Evolutionary conservation across 306 rosid genomes (phyloP).

Genomic region (Herpetospermum pedunculosum): DNA sequence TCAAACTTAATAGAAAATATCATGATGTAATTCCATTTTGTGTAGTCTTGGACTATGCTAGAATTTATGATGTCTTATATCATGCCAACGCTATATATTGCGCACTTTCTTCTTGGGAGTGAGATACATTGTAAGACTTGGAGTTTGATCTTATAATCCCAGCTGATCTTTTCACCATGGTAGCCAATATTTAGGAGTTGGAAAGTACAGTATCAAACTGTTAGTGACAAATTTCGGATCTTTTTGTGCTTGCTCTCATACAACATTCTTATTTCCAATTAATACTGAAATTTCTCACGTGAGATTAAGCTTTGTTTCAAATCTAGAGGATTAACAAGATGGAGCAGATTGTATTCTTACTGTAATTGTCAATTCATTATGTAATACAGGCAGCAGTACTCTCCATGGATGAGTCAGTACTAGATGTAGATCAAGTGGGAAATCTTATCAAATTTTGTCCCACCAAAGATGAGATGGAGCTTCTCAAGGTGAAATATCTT

Average conservation of each 20-base stretch:
- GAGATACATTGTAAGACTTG: not conserved
- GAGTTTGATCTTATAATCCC: not conserved
- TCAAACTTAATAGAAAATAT: not conserved
- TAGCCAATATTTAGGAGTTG: constrained; percentile 1
- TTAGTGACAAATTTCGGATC: not conserved
- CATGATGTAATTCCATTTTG: not conserved
- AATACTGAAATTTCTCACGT: constrained; percentile 1
- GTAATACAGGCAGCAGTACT: constrained; percentile 74
- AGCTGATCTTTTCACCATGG: not conserved
- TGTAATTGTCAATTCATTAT: constrained; percentile 17
- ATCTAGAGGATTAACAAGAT: not conserved
- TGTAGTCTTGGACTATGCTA: not conserved
- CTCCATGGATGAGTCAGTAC: constrained; percentile 82
- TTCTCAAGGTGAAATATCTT: constrained; percentile 61
- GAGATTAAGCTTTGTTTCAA: not conserved
- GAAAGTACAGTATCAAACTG: not conserved
- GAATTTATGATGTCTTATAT: not conserved
- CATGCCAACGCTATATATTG: not conserved
- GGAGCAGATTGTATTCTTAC: not conserved
- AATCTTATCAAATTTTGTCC: constrained; percentile 93
- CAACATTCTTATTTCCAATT: not conserved
- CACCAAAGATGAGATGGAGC: constrained; percentile 96
- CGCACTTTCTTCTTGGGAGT: not conserved
- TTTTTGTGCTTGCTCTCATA: not conserved
- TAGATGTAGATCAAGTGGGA: constrained; percentile 95